A percentile compares a stretch with the other conserved stretches of the same genome.
These are phyloP conservation scores for Tylopilus balloui DNA, from an alignment of 768 basidiomycete species.

Conservation along the genomic window DNA sequence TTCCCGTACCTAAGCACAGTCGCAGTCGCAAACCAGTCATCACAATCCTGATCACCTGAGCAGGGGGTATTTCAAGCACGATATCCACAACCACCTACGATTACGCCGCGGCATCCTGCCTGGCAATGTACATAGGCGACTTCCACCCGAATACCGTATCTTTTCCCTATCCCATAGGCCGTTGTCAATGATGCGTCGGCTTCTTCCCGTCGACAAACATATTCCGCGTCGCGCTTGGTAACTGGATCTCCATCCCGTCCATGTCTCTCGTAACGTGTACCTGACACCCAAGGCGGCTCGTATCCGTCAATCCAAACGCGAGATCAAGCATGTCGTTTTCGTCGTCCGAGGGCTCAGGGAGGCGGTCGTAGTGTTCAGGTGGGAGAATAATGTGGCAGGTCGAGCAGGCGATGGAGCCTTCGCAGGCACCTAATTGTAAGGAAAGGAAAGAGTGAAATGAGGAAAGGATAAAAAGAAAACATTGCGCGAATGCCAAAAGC, in stretches of 20 bases:
- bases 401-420: constrained; percentile 94
- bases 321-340: constrained; percentile 99
- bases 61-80: constrained; percentile 14
- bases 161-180: not conserved
- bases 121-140: not conserved
- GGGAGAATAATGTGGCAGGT: constrained; percentile 86
- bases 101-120: not conserved
- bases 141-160: not conserved
- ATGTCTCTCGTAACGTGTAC: constrained; percentile 74
- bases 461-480: not conserved
- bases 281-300: constrained; percentile 78
- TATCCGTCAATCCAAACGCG: constrained; percentile 95
- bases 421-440: constrained; percentile 76
- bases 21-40: not conserved
- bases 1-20: not conserved
- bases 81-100: constrained; percentile 15
- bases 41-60: constrained; percentile 3
- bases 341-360: constrained; percentile 94
- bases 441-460: not conserved
- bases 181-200: constrained; percentile 42
- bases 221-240: constrained; percentile 91
- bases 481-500: not conserved
- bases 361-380: constrained; percentile 66
- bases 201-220: constrained; percentile 91
- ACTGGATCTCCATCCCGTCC: constrained; percentile 77